Base-by-base conservation (phyloP, 371 early-diverging fungal species). In the Umbelopsis sp. region DNA sequence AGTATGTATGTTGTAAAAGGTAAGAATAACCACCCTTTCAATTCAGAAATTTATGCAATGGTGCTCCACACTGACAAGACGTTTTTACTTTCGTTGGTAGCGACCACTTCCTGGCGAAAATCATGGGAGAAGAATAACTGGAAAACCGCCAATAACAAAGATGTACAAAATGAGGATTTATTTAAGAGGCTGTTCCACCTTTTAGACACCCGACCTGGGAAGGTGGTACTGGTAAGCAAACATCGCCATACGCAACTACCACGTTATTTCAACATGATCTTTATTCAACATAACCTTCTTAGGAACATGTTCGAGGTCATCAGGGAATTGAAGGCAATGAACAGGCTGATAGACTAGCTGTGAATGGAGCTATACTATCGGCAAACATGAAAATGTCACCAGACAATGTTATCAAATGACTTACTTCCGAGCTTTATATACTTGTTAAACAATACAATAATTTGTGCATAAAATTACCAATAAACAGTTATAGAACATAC, bases 141-240 rank as follows among this genome's bases (percentile, higher is more conserved):
- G 94, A 82, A 62, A 20, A 77, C 75, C 7, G 38, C 85, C 5
- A 74, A 63, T 37, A 87, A 90, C 10, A 80, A 74, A 9, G 72
- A 72, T 0, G 92, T 95, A 3, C 66, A 86, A 70, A 95, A 95
- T 72, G 77, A 87, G 70, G 96, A 95, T 74, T 69, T 94, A 24
- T 89, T 95, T 75, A 76, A 79, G 68, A 50, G 69, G 3, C 74
- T 91, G 8, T 72, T 91, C 12, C 41, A 62, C 0, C 69, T 83
- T 48, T 73, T 87, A 16, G 65, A 71, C 9, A 48, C 44, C 25
- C 72, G 86, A 62, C 51, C 71, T 45, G 79, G 80, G 50, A 57
- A 72, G 41, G 74, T 91, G 35, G 48, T 74, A 14, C 78, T 91
- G 74, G 83, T 86, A 79, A 80, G 78, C 83, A 25, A 41, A 57